Evolutionary conservation across 306 rosid genomes (phyloP).

Genomic region (Mimosa pudica): DNA sequence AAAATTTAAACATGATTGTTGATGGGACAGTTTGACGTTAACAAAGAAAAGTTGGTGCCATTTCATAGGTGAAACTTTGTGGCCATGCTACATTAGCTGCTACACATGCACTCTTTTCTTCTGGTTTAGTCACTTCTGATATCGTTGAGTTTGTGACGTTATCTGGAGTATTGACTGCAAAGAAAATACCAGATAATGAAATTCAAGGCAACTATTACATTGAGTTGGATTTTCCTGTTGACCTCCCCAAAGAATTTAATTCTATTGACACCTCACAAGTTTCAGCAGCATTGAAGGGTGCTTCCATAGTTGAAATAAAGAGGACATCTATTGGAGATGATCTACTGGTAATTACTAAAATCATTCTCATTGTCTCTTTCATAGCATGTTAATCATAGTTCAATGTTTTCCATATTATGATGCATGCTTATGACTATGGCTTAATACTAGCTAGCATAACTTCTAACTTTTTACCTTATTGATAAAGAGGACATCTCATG

Average conservation of each 20-base stretch:
- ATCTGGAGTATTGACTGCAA: conserved; percentile 65
- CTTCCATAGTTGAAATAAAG: conserved; percentile 51
- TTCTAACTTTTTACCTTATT: not conserved
- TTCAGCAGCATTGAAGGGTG: conserved; percentile 50
- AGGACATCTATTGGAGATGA: conserved; percentile 38
- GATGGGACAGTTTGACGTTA: not conserved
- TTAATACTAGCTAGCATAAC: not conserved
- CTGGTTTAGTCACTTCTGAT: conserved; percentile 46
- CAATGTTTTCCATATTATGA: not conserved
- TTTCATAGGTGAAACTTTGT: conserved; percentile 73
- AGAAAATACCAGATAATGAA: conserved; percentile 37
- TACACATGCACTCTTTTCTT: conserved; percentile 55
- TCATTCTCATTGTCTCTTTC: not conserved
- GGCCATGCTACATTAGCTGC: conserved; percentile 91
- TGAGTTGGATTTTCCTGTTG: conserved; percentile 58
- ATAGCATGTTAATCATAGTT: not conserved
- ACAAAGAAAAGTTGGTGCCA: not conserved
- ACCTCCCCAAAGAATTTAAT: conserved; percentile 39
- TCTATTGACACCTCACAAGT: conserved; percentile 40
- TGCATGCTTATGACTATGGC: not conserved
- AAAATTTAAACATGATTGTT: not conserved
- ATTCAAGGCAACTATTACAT: conserved; percentile 37
- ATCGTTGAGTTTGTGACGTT: conserved; percentile 63
- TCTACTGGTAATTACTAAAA: conserved; percentile 52
- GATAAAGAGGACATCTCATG: conserved; percentile 14